Base-by-base conservation (phyloP, 805 yeast genomes). In the Candida multigemmis region DNA sequence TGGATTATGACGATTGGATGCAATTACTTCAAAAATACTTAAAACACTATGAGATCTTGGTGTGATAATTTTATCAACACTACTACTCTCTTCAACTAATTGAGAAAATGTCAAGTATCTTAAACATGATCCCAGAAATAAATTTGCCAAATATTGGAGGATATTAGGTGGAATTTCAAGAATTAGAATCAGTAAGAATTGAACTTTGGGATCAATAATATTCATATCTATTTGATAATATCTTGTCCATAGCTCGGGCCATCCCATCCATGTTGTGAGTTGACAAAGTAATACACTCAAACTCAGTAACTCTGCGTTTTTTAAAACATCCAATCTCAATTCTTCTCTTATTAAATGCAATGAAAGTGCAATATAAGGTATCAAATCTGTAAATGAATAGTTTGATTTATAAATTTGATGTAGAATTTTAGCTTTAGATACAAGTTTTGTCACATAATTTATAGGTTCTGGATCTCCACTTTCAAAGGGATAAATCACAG, bases 271-370 rank as follows among this genome's bases (percentile, higher is more conserved):
- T 8, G 59, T 38, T 0, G 78, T 65, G 9, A 82, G 44, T 37
- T 77, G 79, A 0, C 76, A 57, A n/a, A 86, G 48, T 13, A 86
- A 47, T 1, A 53, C 14, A 0, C 79, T 74, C 16, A 87, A 40
- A 17, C 51, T 50, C 3, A 54, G 38, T 8, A 64, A 52, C 6
- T 55, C 46, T 0, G 40, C 29, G 3, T 42, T 30, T 4, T 65
- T 56, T 14, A 73, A 50, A 2, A 71, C 51, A 39, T 80, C 74
- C 16, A 89, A 55, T 27, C 68, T 65, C 24, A 67, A 48, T 34
- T 89, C 96, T 47, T 89, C 96, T 28, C 86, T 57, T 2, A 84
- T 53, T 20, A 86, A 43, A 53, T 87, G 96, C 24, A 89, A 51
- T 0, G 86, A 71, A 14, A 81, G 50, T 0, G 76, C 64, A 7